Base-by-base conservation (phyloP, 1,284 basidiomycete genomes). In the Phenoliferia sp. region DNA sequence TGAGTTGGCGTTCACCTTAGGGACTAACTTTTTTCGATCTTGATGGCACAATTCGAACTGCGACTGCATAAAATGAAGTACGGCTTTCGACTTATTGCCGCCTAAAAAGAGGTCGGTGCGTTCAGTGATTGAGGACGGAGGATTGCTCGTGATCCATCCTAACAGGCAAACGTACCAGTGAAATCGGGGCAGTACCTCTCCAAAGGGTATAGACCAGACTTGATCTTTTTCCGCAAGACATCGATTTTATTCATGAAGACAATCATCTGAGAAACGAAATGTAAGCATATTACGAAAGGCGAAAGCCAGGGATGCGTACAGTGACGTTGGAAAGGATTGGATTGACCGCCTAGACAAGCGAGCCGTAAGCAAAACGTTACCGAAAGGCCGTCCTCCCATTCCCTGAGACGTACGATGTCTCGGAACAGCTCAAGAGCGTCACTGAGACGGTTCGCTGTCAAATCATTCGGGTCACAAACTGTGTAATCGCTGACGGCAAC, bases 351-450 rank as follows among this genome's bases (percentile, higher is more conserved):
- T 62, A 22, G 22, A 33, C 32, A 54, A 36, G 12, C 7, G 56
- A 57, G 22, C 4, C 39, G n/a, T n/a, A n/a, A n/a, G n/a, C n/a
- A n/a, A n/a, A 44, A 44, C 39, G 39, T 44, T 44, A 22, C 12
- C 12, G 39, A 44, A 44, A 44, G 22, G 22, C 22, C 39, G 39
- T 15, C 12, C 22, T 12, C 15, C n/a, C 29, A 5, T 44, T 15
- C 28, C 29, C n/a, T n/a, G n/a, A n/a, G n/a, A 52, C 39, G 17
- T 32, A 62, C 61, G 16, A 66, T 58, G n/a, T 66, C 64, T 35
- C 58, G 50, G 39, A 66, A 66, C 19, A 66, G 54, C n/a, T 50
- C 28, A 2, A 66, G 39, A 26, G 60, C 64, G 26, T 66, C 64
- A 28, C 31, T 29, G 19, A 66, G n/a, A 10, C 64, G 59, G 60